Conservation (phyloP, 2,329 filamentous ascomycete species). For the Colletotrichum euphorbiae region DNA sequence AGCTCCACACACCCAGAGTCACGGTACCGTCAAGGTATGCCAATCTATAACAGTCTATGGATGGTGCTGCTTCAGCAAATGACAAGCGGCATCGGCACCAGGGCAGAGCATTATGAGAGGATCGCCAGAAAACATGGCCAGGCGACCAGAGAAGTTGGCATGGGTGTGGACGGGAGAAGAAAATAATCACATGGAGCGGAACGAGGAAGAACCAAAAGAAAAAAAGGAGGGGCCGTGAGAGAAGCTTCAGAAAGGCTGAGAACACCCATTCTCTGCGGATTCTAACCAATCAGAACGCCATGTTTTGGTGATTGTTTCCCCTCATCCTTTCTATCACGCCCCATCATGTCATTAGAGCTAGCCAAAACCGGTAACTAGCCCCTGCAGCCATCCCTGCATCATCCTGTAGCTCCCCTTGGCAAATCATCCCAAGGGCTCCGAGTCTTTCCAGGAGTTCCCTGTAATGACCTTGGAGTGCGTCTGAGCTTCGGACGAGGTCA, state of each 20-base stretch:
- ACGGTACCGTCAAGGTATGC: neutral
- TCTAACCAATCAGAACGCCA: neutral
- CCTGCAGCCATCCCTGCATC: conserved; percentile 18
- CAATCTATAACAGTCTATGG: neutral
- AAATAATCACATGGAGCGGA: neutral
- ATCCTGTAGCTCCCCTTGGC: conserved; percentile 14
- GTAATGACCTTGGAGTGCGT: neutral
- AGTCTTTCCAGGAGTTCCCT: conserved; percentile 12
- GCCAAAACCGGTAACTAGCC: conserved; percentile 22
- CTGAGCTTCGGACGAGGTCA: neutral
- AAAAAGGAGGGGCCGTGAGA: neutral
- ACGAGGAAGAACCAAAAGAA: neutral
- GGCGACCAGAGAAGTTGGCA: neutral
- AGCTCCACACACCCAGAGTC: neutral
- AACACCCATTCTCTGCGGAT: neutral
- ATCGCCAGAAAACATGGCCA: neutral
- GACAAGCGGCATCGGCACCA: neutral
- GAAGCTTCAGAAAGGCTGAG: too few species aligned
- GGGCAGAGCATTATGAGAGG: neutral
- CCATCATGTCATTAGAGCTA: conserved; percentile 32
- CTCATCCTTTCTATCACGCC: conserved; percentile 20
- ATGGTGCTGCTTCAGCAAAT: neutral
- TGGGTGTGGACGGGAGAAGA: neutral
- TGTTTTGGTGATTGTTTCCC: conserved; percentile 5
- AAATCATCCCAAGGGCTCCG: conserved; percentile 20